These are phyloP conservation scores for Quambalaria eucalypti DNA, from an alignment of 1,284 basidiomycete species.

Conservation along the genomic window DNA sequence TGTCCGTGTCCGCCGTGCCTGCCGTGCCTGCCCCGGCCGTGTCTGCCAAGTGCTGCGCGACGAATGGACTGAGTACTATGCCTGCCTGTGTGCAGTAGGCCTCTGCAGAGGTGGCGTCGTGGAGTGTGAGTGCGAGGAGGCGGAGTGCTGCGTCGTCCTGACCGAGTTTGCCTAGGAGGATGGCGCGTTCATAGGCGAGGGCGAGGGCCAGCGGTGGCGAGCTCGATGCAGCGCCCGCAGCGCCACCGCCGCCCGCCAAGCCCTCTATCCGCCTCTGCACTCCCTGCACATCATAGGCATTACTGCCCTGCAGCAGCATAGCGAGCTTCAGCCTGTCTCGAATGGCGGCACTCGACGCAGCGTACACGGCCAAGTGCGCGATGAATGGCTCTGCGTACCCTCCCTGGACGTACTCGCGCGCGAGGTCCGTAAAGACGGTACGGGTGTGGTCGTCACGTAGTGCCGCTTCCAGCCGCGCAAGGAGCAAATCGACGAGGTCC, in stretches of 20 bases:
- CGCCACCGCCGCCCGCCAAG: neutral
- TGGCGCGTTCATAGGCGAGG: slow-evolving; percentile 24
- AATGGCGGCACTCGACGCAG: slow-evolving; percentile 7
- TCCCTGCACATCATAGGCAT: slow-evolving; percentile 14
- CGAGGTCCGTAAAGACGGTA: neutral
- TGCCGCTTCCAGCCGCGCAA: neutral
- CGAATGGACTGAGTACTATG: slow-evolving; percentile 23
- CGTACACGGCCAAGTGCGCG: slow-evolving; percentile 27
- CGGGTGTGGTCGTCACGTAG: neutral
- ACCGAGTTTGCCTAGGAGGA: slow-evolving; percentile 25
- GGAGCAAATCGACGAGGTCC: slow-evolving; percentile 11
- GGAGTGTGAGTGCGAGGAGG: slow-evolving; percentile 21
- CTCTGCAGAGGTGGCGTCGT: slow-evolving; percentile 34
- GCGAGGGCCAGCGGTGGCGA: too few relatives aligned
- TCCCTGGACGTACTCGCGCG: slow-evolving; percentile 18
- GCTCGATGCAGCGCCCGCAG: too few relatives aligned
- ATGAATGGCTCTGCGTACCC: slow-evolving; percentile 32
- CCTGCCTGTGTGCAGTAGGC: slow-evolving; percentile 33
- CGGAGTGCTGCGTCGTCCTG: slow-evolving; percentile 24
- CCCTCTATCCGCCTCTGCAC: slow-evolving; percentile 3
- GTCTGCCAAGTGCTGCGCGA: slow-evolving; percentile 18
- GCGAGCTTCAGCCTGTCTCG: slow-evolving; percentile 27
- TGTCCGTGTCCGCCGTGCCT: neutral
- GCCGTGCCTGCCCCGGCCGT: slow-evolving; percentile 7
- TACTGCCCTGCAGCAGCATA: slow-evolving; percentile 28